phyloP scores from a whole-genome alignment of 208 protist species.

The Vickermania ingenoplastis region DNA sequence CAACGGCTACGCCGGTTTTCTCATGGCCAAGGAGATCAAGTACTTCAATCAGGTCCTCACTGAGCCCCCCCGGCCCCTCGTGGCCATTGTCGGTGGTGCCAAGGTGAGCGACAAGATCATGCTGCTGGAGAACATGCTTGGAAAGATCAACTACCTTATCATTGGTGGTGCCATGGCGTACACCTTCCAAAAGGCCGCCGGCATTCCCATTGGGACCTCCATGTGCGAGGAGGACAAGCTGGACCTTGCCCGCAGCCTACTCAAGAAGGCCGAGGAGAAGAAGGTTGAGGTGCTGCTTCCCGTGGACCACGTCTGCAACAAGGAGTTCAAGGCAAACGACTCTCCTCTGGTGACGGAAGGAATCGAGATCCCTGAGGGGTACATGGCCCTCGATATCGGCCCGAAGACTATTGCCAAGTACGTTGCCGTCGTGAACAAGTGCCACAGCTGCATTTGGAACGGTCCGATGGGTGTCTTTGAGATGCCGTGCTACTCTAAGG shows the following conservation, averaged over 20 bases:
- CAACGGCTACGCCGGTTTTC: conserved; percentile 92
- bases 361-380: conserved; percentile 66
- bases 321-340: conserved; percentile 24
- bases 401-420: conserved; percentile 88
- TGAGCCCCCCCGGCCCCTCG: conserved; percentile 77
- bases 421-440: conserved; percentile 49
- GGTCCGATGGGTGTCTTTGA: conserved; percentile 98
- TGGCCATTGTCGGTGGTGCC: conserved; percentile 96
- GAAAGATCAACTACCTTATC: conserved; percentile 97
- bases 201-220: conserved; percentile 91
- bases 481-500: conserved; percentile 92
- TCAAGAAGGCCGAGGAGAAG: conserved; percentile 92
- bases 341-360: not conserved
- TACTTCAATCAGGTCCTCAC: conserved; percentile 94
- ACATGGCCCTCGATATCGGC: conserved; percentile 96
- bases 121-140: conserved; percentile 98
- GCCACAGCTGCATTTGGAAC: conserved; percentile 96
- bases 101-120: conserved; percentile 99
- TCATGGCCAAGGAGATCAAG: conserved; percentile 98
- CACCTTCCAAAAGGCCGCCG: conserved; percentile 93
- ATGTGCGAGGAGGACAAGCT: conserved; percentile 91
- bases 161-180: conserved; percentile 99
- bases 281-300: conserved; percentile 96
- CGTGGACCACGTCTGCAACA: conserved; percentile 94
- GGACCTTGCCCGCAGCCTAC: conserved; percentile 68